These are phyloP conservation scores for Hyaloscypha variabilis DNA, from an alignment of 495 filamentous ascomycete genomes.

Conservation along the genomic window DNA sequence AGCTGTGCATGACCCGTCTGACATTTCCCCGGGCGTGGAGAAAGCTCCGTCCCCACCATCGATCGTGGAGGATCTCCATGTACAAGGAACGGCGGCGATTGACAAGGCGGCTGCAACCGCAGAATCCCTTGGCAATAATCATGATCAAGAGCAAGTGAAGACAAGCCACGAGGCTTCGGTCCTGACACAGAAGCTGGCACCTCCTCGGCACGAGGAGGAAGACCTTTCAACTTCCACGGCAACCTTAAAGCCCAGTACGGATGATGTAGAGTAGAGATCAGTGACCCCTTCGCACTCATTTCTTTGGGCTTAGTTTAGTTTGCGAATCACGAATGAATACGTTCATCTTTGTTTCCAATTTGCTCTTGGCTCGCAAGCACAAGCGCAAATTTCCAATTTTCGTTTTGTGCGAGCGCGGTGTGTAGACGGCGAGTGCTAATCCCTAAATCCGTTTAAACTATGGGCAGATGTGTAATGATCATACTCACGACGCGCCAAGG, in stretches of 20 bases:
- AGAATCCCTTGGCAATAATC: constrained; percentile 16
- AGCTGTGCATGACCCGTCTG: constrained; percentile 34
- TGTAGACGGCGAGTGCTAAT: too few relatives aligned
- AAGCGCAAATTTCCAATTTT: background rate
- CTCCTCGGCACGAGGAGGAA: constrained; percentile 17
- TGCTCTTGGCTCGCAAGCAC: background rate
- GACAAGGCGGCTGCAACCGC: constrained; percentile 19
- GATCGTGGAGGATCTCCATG: constrained; percentile 20
- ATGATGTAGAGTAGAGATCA: constrained; percentile 23
- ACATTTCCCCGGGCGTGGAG: constrained; percentile 12
- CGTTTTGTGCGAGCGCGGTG: background rate
- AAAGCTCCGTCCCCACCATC: constrained; percentile 6
- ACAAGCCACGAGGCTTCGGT: constrained; percentile 11
- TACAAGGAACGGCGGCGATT: constrained; percentile 18
- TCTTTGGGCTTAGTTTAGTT: constrained; percentile 13
- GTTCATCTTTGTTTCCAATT: background rate
- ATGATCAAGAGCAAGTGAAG: constrained; percentile 22
- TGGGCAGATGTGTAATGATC: too few relatives aligned
- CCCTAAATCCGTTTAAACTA: background rate
- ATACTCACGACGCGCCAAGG: too few relatives aligned
- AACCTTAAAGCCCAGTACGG: constrained; percentile 23
- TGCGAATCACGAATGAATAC: constrained; percentile 2
- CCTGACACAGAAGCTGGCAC: constrained; percentile 1
- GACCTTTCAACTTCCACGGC: constrained; percentile 25
- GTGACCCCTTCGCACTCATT: background rate